Conservation (phyloP, 306 rosid species). For the Ormosia emarginata region DNA sequence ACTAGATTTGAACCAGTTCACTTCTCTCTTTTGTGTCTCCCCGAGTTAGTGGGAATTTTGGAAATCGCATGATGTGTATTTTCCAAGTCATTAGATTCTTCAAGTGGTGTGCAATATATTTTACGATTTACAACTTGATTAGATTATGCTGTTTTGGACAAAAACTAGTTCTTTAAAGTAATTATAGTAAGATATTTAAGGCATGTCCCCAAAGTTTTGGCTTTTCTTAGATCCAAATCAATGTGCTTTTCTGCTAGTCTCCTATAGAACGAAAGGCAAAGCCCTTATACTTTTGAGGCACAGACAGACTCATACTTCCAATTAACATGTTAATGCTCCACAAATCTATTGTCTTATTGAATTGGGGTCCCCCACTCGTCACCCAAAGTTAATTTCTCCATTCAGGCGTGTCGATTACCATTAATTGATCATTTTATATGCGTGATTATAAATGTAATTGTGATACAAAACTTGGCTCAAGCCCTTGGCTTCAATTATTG, state of each 20-base stretch:
- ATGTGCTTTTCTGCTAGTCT: not conserved
- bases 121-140: not conserved
- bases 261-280: slow-evolving; percentile 17
- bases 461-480: too few relatives aligned
- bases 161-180: slow-evolving; percentile 16
- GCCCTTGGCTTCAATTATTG: too few relatives aligned
- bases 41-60: slow-evolving; percentile 1
- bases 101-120: not conserved
- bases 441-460: not conserved
- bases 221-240: slow-evolving; percentile 44
- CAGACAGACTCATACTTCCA: slow-evolving; percentile 23
- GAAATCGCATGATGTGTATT: not conserved
- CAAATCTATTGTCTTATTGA: slow-evolving; percentile 21
- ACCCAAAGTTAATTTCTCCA: too few relatives aligned
- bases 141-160: slow-evolving; percentile 14
- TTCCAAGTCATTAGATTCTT: slow-evolving; percentile 25
- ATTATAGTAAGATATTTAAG: slow-evolving; percentile 24
- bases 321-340: slow-evolving; percentile 50
- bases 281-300: not conserved
- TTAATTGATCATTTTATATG: not conserved
- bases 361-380: not conserved
- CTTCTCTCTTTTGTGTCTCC: too few relatives aligned
- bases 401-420: not conserved
- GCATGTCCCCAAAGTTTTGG: slow-evolving; percentile 46
- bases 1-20: too few relatives aligned